phyloP scores from a whole-genome alignment of 1,139 yeast genomes.

The Fermentozyma sake region DNA sequence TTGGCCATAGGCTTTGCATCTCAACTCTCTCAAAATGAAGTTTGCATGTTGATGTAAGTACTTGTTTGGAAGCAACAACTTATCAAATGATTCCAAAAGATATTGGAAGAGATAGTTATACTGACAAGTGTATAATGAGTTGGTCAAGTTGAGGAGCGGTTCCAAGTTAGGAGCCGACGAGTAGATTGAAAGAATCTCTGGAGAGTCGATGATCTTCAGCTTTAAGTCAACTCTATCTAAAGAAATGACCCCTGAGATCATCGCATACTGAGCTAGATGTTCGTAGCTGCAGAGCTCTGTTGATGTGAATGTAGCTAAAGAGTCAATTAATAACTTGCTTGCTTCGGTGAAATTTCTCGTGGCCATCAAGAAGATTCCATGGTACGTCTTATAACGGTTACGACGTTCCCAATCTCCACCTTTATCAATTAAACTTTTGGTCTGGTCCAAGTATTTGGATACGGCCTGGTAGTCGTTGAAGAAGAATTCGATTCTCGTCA shows the following conservation, averaged over 20 bases:
- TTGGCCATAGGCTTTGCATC: conserved; percentile 94
- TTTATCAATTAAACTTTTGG: conserved; percentile 74
- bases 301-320: conserved; percentile 94
- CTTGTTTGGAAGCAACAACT: conserved; percentile 67
- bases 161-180: conserved; percentile 70
- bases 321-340: conserved; percentile 77
- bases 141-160: conserved; percentile 80
- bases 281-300: conserved; percentile 88
- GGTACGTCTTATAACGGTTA: conserved; percentile 87
- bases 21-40: conserved; percentile 84
- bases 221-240: conserved; percentile 84
- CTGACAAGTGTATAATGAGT: conserved; percentile 85
- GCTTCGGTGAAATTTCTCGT: conserved; percentile 85
- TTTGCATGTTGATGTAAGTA: conserved; percentile 76
- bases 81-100: conserved; percentile 73
- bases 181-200: conserved; percentile 81
- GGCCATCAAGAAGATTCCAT: conserved; percentile 79
- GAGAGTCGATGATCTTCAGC: conserved; percentile 83
- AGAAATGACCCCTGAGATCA: conserved; percentile 78
- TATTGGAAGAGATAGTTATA: conserved; percentile 77
- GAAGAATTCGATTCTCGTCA: conserved; percentile 83
- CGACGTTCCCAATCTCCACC: conserved; percentile 99
- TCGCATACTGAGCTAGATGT: conserved; percentile 84
- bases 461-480: conserved; percentile 73
- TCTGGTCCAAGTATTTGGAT: conserved; percentile 69